Evolutionary conservation across 305 asterid genomes (phyloP), one percentile per base, ranked within the genome.

Genomic region (Plantago lanceolata): DNA sequence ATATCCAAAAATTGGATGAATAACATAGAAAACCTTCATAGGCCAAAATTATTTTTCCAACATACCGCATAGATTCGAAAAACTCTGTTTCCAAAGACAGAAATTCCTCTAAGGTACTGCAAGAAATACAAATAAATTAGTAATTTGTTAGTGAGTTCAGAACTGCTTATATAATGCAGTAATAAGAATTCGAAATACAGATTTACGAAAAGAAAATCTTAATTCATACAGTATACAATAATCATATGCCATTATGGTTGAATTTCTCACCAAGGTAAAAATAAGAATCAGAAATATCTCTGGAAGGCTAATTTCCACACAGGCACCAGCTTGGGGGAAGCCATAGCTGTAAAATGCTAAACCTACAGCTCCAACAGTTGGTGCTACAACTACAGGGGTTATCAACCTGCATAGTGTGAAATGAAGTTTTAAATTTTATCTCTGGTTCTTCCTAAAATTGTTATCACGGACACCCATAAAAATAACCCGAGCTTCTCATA

Each of bases 241-340:
- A 11, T 52, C n/a, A 11, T 57, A 20, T 17, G n/a, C 40, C 40
- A 49, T 24, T 68, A 11, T 59, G 61, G 59, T 68, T 8, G 55
- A 69, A 68, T 63, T 63, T 66, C 95, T 82, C 75, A 93, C 99
- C 96, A 93, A 79, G 65, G 99, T 77, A 79, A 93, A 93, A 62
- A 90, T 60, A 67, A 93, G 96, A 80, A 87, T 82, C 76, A 93
- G 79, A 35, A 85, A 74, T 76, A 93, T 93, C 81, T 73, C 83
- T 1, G 99, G 99, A 74, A 90, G 80, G 79, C 97, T 88, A 55
- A 93, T 83, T 83, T 93, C 99, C 35, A 90, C 85, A 59, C 99
- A 93, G 43, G 87, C 89, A 63, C 97, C 97, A 24, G 99, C 99
- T 75, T 85, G 97, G 57, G 99, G 96, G 81, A 93, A 93, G 66